Conservation (phyloP, 2,329 filamentous ascomycete genomes). For the Colletotrichum chrysophilum region DNA sequence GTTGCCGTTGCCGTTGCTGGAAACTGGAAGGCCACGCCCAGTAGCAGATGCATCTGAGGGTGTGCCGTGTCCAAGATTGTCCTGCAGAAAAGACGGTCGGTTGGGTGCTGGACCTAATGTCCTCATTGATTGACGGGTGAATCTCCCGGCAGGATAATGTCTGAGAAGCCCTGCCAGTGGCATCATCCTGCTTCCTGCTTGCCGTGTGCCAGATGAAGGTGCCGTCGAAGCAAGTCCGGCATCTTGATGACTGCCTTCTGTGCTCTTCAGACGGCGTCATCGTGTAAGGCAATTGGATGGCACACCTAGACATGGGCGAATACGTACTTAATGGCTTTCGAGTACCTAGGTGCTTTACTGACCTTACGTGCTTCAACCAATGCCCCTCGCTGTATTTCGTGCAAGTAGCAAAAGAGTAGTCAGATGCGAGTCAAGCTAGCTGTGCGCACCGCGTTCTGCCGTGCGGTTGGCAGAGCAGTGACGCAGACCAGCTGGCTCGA, state of each 20-base stretch:
- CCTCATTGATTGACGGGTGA: not conserved
- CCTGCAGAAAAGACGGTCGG: not conserved
- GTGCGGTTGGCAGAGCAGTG: constrained; percentile 14
- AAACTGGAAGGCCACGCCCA: not conserved
- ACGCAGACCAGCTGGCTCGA: not conserved
- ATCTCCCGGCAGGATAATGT: not conserved
- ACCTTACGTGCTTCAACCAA: not conserved
- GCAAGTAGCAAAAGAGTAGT: not conserved
- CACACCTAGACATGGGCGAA: not conserved
- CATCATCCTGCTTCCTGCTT: not conserved
- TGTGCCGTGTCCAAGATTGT: not conserved
- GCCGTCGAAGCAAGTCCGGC: not conserved
- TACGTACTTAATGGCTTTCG: not conserved
- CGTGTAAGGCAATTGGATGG: not conserved
- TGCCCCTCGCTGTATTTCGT: not conserved
- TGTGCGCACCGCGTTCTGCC: not conserved
- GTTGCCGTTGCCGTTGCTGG: not conserved
- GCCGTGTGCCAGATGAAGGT: not conserved
- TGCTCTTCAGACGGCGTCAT: not conserved
- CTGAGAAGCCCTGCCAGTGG: not conserved
- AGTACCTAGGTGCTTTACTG: not conserved
- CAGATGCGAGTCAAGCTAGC: not conserved
- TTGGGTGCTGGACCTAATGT: not conserved
- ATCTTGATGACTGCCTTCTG: not conserved
- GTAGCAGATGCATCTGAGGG: not conserved